Percentiles rank a stretch among this genome's conserved stretches.
Evolutionary conservation across 2,329 filamentous ascomycete species (phyloP).

Genomic region (Sphaerulina musiva): DNA sequence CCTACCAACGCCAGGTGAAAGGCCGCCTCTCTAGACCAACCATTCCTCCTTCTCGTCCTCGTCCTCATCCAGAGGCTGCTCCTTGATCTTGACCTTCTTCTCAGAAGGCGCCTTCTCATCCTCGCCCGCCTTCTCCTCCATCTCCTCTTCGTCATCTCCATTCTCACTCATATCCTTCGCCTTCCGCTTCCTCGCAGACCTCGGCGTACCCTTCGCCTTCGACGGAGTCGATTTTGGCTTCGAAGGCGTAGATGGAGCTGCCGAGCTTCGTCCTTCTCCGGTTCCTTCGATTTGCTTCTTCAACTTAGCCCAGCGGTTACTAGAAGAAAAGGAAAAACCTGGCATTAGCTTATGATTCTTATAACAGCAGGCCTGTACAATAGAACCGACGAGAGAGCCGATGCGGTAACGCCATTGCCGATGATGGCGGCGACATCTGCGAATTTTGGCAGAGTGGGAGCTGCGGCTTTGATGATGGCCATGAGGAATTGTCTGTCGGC

Average conservation of each 20-base stretch:
- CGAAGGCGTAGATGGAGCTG: not conserved
- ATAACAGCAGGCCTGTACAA: no score
- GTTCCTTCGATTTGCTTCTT: not conserved
- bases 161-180: not conserved
- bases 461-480: constrained; percentile 12
- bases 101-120: not conserved
- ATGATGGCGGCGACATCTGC: not conserved
- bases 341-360: not conserved
- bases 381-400: not conserved
- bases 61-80: not conserved
- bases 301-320: not conserved
- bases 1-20: not conserved
- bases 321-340: not conserved
- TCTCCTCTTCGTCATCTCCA: constrained; percentile 1
- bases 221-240: not conserved
- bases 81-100: constrained; percentile 2
- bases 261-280: not conserved
- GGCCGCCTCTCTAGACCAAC: not conserved
- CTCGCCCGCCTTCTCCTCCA: not conserved
- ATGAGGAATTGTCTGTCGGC: constrained; percentile 19
- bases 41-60: not conserved
- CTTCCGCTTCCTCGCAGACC: constrained; percentile 6
- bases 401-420: not conserved
- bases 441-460: constrained; percentile 5
- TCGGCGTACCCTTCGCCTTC: constrained; percentile 1